These are phyloP conservation scores for Alternaria conjuncta DNA, from an alignment of 2,329 filamentous ascomycete genomes.

Conservation along the genomic window DNA sequence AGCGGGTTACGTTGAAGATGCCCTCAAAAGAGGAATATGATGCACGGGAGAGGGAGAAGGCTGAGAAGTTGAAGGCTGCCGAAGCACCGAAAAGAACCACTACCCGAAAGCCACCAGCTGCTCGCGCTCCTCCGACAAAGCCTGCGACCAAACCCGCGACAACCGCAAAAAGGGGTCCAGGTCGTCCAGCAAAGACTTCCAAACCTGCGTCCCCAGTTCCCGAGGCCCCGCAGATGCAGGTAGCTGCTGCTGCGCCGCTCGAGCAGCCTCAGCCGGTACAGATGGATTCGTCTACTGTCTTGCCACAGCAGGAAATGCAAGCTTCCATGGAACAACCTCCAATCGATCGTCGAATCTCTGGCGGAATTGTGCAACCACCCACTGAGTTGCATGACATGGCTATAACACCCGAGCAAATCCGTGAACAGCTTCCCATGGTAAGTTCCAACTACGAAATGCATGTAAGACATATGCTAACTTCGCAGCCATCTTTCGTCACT, in stretches of 20 bases:
- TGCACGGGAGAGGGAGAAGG: constrained; percentile 56
- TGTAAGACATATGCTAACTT: not conserved
- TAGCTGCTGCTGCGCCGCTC: constrained; percentile 28
- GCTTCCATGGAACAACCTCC: not conserved
- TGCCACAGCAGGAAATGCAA: constrained; percentile 10
- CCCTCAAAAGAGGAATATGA: constrained; percentile 65
- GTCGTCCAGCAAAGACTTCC: constrained; percentile 31
- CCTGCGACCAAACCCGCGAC: constrained; percentile 20
- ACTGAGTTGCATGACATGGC: constrained; percentile 38
- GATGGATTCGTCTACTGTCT: constrained; percentile 11
- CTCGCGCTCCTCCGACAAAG: constrained; percentile 25
- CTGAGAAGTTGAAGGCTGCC: constrained; percentile 48
- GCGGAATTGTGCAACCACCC: constrained; percentile 33
- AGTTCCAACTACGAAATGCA: not conserved
- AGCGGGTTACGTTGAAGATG: constrained; percentile 65
- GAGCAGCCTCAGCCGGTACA: constrained; percentile 39
- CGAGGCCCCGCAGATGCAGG: constrained; percentile 32
- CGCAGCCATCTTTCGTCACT: constrained; percentile 35
- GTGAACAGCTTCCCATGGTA: constrained; percentile 42
- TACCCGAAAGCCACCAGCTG: constrained; percentile 26
- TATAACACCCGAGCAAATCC: constrained; percentile 45
- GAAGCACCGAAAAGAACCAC: constrained; percentile 42
- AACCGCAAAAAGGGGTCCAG: constrained; percentile 32
- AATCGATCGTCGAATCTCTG: constrained; percentile 25
- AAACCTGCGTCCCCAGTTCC: constrained; percentile 40